Base-by-base conservation (phyloP, 2,329 filamentous ascomycete genomes). In the Ascochyta rabiei region DNA sequence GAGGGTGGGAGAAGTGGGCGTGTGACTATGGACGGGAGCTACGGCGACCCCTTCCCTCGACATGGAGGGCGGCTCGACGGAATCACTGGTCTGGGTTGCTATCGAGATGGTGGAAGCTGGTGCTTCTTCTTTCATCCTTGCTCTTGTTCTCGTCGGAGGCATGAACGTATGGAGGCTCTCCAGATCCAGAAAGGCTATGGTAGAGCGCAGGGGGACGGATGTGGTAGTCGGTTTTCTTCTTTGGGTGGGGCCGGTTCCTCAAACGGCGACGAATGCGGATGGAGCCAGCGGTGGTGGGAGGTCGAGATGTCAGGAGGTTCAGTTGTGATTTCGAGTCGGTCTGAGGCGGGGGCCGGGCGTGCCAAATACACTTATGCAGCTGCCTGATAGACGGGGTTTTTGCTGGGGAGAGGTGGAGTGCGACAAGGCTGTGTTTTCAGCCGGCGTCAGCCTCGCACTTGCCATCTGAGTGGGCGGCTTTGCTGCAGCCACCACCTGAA, bases 361-460 rank as follows among this genome's bases (percentile, higher is more conserved):
- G 57, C 62, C 48, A 69, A 64, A 67, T 70, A 69, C 44, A 62
- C 67, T 66, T 68, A 43, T 55, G 52, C 52, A 50, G 52, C 63
- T 71, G 71, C 70, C 71, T 73, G 70, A 68, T 67, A 67, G 67
- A 60, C 61, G 60, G 60, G 69, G 70, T 63, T 67, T 69, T 70
- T 56, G 64, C 66, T 68, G 64, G 59, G 49, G 56, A 40, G 43
- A 59, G 57, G 63, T 60, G 58, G 62, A 66, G 65, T 63, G 69
- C 66, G 66, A 69, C 72, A 69, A 73, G 70, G 70, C 70, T 72
- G 71, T 67, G 67, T 67, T 66, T 52, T 56, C 53, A 53, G 54
- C 61, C 68, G 64, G 61, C 69, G 67, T 72, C 70, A 75, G 72
- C 72, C 72, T 75, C 68, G 70, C 68, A 71, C 66, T 64, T 69